Evolutionary conservation across 768 basidiomycete species (phyloP), one percentile per base, ranked within the genome.

Genomic region (Dioszegia hungarica): DNA sequence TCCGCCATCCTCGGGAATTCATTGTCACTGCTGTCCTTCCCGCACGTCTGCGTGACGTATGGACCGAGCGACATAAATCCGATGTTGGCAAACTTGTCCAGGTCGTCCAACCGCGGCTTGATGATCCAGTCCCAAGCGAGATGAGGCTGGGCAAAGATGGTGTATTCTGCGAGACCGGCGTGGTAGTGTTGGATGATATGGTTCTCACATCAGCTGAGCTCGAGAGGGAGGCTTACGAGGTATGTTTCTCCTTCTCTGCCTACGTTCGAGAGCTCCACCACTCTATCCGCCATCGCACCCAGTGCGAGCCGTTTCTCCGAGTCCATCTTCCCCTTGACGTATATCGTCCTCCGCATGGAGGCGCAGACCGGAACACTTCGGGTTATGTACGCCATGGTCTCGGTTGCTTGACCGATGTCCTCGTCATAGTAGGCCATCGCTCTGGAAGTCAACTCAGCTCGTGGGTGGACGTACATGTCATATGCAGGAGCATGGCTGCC

Each of bases 221-320:
- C 31, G 31, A 37, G 37, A 12, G 38, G 3, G 8, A n/a, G 4
- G 57, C 73, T 53, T 54, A 76, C 75, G 10, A 77, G 58, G 53
- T 77, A 77, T 6, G 75, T 77, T 45, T 69, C 75, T 17, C 75
- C 75, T 45, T 77, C 75, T 14, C 75, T 40, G 0, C 75, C 75
- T 2, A 71, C 39, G 44, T 77, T 77, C 19, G 50, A 40, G n/a
- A 77, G 37, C 19, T 41, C 39, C 0, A 75, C 61, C 3, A 77
- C 68, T 39, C 69, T 71, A 46, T 75, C 72, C 15, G 45, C 54
- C 10, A 59, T 51, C 6, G 65, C 57, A n/a, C 33, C 38, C 33
- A 76, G 28, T 15, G 44, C 51, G 9, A 54, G 36, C 44, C 61
- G 22, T 8, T 60, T 34, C 43, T 55, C 57, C 36, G 56, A 44